Evolutionary conservation across 2,329 filamentous ascomycete genomes (phyloP), one percentile per base, ranked within the genome.

Genomic region (Talaromyces pinophilus): DNA sequence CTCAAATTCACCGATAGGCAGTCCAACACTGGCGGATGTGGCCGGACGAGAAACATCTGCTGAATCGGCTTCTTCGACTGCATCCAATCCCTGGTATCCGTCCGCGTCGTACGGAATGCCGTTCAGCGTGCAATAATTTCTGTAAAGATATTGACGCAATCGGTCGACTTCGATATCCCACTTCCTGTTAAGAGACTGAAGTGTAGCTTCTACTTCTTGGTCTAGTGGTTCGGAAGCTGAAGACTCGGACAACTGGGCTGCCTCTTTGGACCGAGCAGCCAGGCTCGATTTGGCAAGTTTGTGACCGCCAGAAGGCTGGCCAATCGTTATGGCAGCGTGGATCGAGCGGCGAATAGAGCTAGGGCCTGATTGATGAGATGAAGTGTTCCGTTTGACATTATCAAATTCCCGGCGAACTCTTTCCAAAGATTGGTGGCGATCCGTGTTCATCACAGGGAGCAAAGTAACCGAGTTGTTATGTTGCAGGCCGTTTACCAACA

Each of bases 401-500:
- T 85, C 84, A 59, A 87, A 82, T 70, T 87, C 84, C 57, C 84
- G 81, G 66, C 85, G 83, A 2, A 86, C 84, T 69, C 82, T 84
- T 67, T 87, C 86, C 67, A 91, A 83, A 2, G 88, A 86, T 70
- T 85, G 82, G 28, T 82, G 80, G 57, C 88, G 83, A 68, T 90
- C 88, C 68, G 85, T 82, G 42, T 85, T 82, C 86, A 91, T 89
- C 10, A 78, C 80, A 5, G 89, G 88, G 40, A 92, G 82, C 70
- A 84, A 85, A 15, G 90, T 74, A 1, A 92, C 75, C 0, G 85
- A 86, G 2, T 82, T 84, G 71, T 92, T 92, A 50, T 83, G 84
- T 67, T 88, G 84, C n/a, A 92, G 77, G 19, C 88, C 84, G 71
- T 91, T 89, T 60, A 92, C 87, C 6, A 91, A 79, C 62, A 88